These are phyloP conservation scores for Cercospora janseana DNA, from an alignment of 2,329 filamentous ascomycete genomes.

Conservation along the genomic window DNA sequence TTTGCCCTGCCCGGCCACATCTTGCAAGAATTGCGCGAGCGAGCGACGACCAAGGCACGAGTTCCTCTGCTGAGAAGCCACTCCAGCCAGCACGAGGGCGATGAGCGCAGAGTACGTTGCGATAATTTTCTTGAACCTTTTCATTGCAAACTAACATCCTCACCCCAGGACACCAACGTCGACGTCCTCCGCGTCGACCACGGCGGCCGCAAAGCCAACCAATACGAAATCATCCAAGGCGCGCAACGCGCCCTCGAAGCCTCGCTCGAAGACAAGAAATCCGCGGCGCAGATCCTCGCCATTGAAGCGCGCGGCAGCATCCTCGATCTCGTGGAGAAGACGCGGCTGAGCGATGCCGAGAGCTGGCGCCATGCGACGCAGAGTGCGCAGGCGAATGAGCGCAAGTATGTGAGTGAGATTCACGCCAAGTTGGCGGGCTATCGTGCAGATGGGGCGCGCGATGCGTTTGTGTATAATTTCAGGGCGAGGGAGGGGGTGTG, in stretches of 20 bases:
- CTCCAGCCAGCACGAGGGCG: constrained; percentile 44
- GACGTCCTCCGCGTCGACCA: constrained; percentile 80
- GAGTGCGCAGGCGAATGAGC: constrained; percentile 68
- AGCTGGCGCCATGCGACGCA: constrained; percentile 82
- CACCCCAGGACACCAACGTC: constrained; percentile 55
- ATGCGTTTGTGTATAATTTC: constrained; percentile 91
- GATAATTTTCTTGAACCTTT: not conserved
- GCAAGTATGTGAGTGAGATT: constrained; percentile 78
- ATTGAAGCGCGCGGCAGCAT: constrained; percentile 85
- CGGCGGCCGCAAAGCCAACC: constrained; percentile 87
- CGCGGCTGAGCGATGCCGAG: constrained; percentile 73
- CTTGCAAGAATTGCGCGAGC: constrained; percentile 75
- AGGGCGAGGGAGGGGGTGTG: constrained; percentile 79
- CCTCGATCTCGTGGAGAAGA: constrained; percentile 71
- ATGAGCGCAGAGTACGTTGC: constrained; percentile 36
- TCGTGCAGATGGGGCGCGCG: constrained; percentile 58
- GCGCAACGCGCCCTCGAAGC: constrained; percentile 57
- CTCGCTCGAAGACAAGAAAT: constrained; percentile 67
- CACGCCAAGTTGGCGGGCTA: constrained; percentile 70
- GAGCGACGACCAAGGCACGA: constrained; percentile 54
- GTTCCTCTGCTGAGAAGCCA: constrained; percentile 38
- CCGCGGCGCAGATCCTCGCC: constrained; percentile 78
- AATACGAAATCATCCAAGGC: constrained; percentile 80
- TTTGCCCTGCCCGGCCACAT: constrained; percentile 77
- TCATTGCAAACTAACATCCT: not conserved